phyloP scores from a whole-genome alignment of 371 early-diverging fungal species.

The Haplosporangium sp. region DNA sequence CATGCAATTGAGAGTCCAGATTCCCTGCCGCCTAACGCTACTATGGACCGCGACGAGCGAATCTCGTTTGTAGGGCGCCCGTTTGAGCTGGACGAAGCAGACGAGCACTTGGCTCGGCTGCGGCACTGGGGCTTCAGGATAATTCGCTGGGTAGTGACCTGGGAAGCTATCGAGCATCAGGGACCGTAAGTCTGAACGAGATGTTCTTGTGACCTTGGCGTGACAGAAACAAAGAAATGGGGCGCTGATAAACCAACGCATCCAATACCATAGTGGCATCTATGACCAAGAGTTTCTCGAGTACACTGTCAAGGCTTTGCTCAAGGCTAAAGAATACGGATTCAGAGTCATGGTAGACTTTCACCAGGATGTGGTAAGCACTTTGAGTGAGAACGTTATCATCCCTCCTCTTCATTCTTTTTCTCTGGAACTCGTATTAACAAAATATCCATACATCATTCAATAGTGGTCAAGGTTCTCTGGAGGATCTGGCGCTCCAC shows the following conservation, averaged over 20 bases:
- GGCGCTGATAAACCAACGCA: too few species aligned
- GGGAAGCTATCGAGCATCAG: slow-evolving; percentile 88
- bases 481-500: slow-evolving; percentile 91
- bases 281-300: slow-evolving; percentile 88
- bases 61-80: slow-evolving; percentile 79
- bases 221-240: too few species aligned
- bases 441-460: neutral
- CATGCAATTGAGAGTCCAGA: neutral
- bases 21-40: slow-evolving; percentile 49
- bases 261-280: slow-evolving; percentile 61
- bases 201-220: too few species aligned
- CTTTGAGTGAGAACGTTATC: neutral
- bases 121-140: slow-evolving; percentile 84
- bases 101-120: slow-evolving; percentile 80
- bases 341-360: slow-evolving; percentile 87
- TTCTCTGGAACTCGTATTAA: neutral
- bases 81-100: slow-evolving; percentile 83
- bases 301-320: slow-evolving; percentile 74
- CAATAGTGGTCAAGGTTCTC: slow-evolving; percentile 80
- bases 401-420: neutral
- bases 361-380: slow-evolving; percentile 77
- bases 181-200: slow-evolving; percentile 70
- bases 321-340: slow-evolving; percentile 71
- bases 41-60: slow-evolving; percentile 21
- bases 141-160: slow-evolving; percentile 81